Base-by-base conservation (phyloP, 1,139 yeast species). In the Taiozyma sp. region DNA sequence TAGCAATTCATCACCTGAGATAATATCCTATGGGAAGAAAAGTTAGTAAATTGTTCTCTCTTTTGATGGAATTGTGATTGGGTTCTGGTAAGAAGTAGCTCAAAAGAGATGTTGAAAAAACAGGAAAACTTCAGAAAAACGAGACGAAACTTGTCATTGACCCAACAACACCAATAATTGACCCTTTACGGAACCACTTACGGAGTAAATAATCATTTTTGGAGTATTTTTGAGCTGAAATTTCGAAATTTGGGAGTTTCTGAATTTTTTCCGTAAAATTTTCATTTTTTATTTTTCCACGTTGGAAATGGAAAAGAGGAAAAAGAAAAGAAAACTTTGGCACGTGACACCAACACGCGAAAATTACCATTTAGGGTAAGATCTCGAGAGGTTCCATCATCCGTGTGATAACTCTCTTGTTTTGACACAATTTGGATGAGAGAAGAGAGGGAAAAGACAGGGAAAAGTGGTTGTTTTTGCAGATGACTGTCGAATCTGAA, bases 1-100 rank as follows among this genome's bases (percentile, higher is more conserved):
- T 76, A 91, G 80, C 73, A 93, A 80, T 80, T 93, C 99, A 80
- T 93, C 99, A 68, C 86, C 88, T 63, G 97, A 84, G 75, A 93
- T 72, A 72, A 90, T 76, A 79, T 93, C 99, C 64, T 60, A 35
- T 13, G 24, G 7, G 1, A 16, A 19, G 19, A 19, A 3, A 3
- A 4, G 41, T 37, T 37, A 37, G 41, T 37, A 37, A 4, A 19
- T 35, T 24, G 26, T 24, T 4, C 10, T n/a, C 16, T 6, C 13
- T 30, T 47, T 50, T 52, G 19, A 19, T 19, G 19, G 19, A 19
- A 19, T 19, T 19, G 19, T 19, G 19, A 41, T 24, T 30, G 14
- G 13, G 30, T 30, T 11, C 24, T 24, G 7, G 26, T 5, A 4
- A 26, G 39, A 26, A 46, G 13, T 14, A 29, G 9, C 13, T 16